Percentiles rank a stretch among this genome's conserved stretches.
phyloP scores from a whole-genome alignment of 306 rosid genomes.

The Dryas drummondii region DNA sequence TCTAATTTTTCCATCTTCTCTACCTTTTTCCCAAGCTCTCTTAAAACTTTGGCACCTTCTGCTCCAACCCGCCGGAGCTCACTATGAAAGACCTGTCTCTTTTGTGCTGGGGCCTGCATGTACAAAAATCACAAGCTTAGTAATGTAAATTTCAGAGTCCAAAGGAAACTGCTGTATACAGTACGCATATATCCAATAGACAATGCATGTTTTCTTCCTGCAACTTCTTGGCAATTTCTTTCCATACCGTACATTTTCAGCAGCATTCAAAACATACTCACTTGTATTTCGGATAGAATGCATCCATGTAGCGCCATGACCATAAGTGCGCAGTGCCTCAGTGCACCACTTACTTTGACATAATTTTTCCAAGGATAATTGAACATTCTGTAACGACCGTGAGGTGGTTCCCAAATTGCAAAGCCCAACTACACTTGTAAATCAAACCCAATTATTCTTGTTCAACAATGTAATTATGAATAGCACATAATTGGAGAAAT shows the following conservation, averaged over 20 bases:
- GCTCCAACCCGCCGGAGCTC: conserved; percentile 58
- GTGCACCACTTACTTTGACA: conserved; percentile 55
- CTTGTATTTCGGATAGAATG: conserved; percentile 80
- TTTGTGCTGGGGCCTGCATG: conserved; percentile 53
- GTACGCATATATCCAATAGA: neutral
- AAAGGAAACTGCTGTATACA: neutral
- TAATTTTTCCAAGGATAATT: conserved; percentile 65
- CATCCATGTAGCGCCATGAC: conserved; percentile 83
- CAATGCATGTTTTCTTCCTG: too few species aligned
- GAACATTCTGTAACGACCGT: conserved; percentile 55
- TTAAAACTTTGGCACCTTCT: conserved; percentile 63
- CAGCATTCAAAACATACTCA: neutral
- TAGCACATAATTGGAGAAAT: conserved; percentile 2
- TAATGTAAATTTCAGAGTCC: neutral
- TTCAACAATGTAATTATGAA: neutral
- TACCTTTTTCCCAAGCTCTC: conserved; percentile 50
- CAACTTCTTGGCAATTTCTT: conserved; percentile 1
- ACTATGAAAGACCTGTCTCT: conserved; percentile 42
- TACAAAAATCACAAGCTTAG: conserved; percentile 1
- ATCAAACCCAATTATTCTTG: neutral
- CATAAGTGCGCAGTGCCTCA: conserved; percentile 68
- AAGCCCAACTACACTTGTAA: conserved; percentile 49
- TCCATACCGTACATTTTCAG: neutral
- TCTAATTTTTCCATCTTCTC: conserved; percentile 66
- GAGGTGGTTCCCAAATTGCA: conserved; percentile 84